Evolutionary conservation across 352 stramenopile species (phyloP), one percentile per base, ranked within the genome.

Genomic region (Albugo laibachii): DNA sequence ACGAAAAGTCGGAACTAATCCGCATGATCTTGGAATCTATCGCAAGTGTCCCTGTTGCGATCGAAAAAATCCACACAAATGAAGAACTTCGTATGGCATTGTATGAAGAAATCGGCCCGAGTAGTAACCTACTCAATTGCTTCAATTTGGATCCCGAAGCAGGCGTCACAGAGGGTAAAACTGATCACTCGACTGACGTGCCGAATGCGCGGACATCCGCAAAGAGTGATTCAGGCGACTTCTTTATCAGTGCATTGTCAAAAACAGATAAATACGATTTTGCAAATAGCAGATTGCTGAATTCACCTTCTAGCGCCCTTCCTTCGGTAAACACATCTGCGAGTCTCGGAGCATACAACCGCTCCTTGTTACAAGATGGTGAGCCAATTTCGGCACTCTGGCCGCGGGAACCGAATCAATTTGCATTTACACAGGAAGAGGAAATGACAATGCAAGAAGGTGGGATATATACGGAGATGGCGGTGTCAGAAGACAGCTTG

Each of bases 361-460:
- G 8, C 24, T 3, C 24, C 8, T 31, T 55, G 14, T 81, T 70
- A 2, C 75, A 82, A 46, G 76, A 88, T 20, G 76, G 69, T 12
- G 72, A 88, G 27, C 76, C 76, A 0, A 63, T 75, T 24, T 72
- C 72, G 31, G 76, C 76, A 8, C 54, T 89, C 11, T 89, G 76
- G 76, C 76, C 76, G 19, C 63, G 76, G 14, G 71, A 82, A 46
- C 76, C 76, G 11, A 71, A 86, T 47, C 69, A 89, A 54, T 89
- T 89, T 48, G 76, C 72, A 8, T 89, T 89, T 43, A 84, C 76
- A 13, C 76, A 89, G 52, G 74, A 84, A 48, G 74, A 89, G 54
- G 38, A 43, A 43, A 43, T 19, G 16, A 21, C 16, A 21, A 57
- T 65, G 18, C 65, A 53, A 10, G 69, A 85, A 55, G 76, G 86